These are phyloP conservation scores for Amoebophrya sp. DNA, from an alignment of 169 alveolate species.

Conservation along the genomic window DNA sequence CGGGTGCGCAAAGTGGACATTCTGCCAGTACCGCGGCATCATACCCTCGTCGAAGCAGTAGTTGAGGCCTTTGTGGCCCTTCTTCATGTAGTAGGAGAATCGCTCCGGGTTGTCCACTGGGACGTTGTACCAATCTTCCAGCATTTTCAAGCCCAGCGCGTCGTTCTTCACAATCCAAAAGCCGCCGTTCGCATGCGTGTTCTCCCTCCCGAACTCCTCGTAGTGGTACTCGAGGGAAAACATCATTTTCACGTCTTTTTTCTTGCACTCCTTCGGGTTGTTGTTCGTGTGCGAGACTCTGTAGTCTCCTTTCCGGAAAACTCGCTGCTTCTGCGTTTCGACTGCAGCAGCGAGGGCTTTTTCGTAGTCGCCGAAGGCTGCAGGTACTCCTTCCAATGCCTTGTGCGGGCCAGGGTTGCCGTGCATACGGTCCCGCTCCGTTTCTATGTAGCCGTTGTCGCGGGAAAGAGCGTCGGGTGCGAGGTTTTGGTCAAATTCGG, in stretches of 20 bases:
- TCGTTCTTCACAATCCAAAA: background rate
- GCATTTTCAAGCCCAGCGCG: background rate
- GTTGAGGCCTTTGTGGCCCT: slow-evolving; percentile 15
- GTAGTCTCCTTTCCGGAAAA: too few relatives aligned
- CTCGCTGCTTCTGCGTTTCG: too few relatives aligned
- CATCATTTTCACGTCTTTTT: background rate
- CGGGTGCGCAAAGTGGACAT: background rate
- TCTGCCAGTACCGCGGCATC: slow-evolving; percentile 13
- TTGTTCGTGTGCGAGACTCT: too few relatives aligned
- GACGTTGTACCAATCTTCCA: background rate
- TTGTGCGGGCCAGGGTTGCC: background rate
- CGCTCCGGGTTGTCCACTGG: background rate
- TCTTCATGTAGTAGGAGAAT: background rate
- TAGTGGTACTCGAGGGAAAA: slow-evolving; percentile 21
- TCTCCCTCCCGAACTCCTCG: slow-evolving; percentile 2
- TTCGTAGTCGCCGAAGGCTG: background rate
- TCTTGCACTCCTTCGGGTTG: background rate
- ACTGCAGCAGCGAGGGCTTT: background rate
- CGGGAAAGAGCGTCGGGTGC: background rate
- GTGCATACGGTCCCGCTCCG: background rate
- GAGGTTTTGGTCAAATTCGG: background rate
- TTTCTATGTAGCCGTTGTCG: background rate
- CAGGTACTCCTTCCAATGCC: background rate
- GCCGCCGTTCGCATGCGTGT: slow-evolving; percentile 1
- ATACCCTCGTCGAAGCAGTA: slow-evolving; percentile 25